Base-by-base conservation (phyloP, 257 asterid species). In the Rubia yunnanensis region DNA sequence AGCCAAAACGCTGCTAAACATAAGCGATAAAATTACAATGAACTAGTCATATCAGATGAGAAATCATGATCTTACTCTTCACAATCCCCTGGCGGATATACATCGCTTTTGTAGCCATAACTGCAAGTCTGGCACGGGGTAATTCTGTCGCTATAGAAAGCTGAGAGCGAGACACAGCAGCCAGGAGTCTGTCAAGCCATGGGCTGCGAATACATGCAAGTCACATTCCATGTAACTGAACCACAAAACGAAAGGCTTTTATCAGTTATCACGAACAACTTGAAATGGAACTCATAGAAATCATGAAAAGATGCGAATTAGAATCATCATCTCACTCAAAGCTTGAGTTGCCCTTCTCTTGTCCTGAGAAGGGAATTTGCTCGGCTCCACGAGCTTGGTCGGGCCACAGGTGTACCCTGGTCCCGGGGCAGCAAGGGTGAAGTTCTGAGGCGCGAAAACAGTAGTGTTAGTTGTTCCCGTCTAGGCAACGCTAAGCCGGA, bases 391-490 rank as follows among this genome's bases (percentile, higher is more conserved):
- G 3, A 65, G 30, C 39, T 39, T 66, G 69, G 88, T 78, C 10
- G 69, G 79, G 13, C 88, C 88, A 54, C 95, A 86, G 1, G 84
- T 84, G 60, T 86, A 84, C 11, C 88, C 86, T 0, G 78, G 87
- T 4, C 88, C 90, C 0, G 85, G 88, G 6, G 82, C 63, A 9
- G 7, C 10, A 0, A 84, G 76, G 53, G 90, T 84, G 65, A 86
- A 84, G 55, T 84, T 82, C 59, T 71, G 64, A 0, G 94, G 94
- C 30, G 77, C 3, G 60, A 49, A 63, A 22, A 86, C 84, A 1
- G 88, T 82, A 26, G 57, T 77, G 67, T 77, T 82, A 53, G 57
- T 78, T 4, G 81, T 79, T 10, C 83, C 87, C 10, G 89, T 78
- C 34, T 56, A 77, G 53, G 89, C 88, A n/a, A 83, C 82, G 52